These are phyloP conservation scores for Venturia aucupariae DNA, from an alignment of 2,329 filamentous ascomycete species.

Conservation along the genomic window DNA sequence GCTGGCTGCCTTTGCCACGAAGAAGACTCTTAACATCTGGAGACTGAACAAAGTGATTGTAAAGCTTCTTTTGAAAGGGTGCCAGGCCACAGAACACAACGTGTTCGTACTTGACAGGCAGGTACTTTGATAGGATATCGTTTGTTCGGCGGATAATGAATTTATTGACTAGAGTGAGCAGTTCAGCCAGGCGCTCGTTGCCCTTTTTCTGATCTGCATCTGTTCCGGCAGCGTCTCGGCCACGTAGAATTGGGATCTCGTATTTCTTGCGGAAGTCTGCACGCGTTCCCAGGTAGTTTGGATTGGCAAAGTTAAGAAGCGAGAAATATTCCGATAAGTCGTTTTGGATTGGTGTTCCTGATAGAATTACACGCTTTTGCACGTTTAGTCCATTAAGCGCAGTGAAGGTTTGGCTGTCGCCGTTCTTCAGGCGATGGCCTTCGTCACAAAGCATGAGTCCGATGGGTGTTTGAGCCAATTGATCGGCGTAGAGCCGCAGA, in stretches of 20 bases:
- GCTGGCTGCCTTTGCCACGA: slow-evolving; percentile 88
- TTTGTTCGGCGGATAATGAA: slow-evolving; percentile 98
- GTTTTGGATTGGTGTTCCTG: slow-evolving; percentile 95
- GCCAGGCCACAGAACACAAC: slow-evolving; percentile 96
- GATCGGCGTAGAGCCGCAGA: slow-evolving; percentile 78
- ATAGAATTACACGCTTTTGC: slow-evolving; percentile 82
- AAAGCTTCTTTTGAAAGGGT: slow-evolving; percentile 84
- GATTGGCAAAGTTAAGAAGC: slow-evolving; percentile 92
- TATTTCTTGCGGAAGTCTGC: slow-evolving; percentile 90
- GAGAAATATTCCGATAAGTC: slow-evolving; percentile 98
- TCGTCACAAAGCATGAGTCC: slow-evolving; percentile 92
- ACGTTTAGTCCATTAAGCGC: slow-evolving; percentile 88
- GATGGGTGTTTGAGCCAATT: slow-evolving; percentile 82
- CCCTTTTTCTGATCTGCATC: slow-evolving; percentile 75
- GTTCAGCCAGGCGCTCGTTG: slow-evolving; percentile 70
- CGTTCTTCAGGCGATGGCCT: slow-evolving; percentile 92
- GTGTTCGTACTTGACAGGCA: slow-evolving; percentile 97
- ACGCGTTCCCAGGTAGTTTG: slow-evolving; percentile 78
- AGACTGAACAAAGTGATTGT: slow-evolving; percentile 95
- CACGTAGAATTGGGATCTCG: slow-evolving; percentile 83
- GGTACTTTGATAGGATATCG: slow-evolving; percentile 93
- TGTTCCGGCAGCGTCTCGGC: slow-evolving; percentile 81
- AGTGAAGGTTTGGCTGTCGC: slow-evolving; percentile 89
- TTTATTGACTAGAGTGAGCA: slow-evolving; percentile 83
- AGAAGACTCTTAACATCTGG: slow-evolving; percentile 89